phyloP scores from a whole-genome alignment of 805 yeast genomes.

The Saturnispora besseyi region DNA sequence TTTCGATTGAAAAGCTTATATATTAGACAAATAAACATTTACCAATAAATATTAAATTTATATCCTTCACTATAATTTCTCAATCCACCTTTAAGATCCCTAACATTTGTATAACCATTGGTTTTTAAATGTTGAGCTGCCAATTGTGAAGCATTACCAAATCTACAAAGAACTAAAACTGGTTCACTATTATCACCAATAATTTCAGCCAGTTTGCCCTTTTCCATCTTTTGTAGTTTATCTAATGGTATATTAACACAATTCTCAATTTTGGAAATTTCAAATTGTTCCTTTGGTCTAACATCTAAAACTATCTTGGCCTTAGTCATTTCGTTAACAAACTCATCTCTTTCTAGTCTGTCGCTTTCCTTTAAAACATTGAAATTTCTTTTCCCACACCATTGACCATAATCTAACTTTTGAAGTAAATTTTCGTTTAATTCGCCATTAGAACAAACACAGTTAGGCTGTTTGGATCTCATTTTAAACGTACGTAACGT shows the following conservation, averaged over 20 bases:
- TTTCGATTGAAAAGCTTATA: conserved; percentile 23
- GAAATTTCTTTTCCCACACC: conserved; percentile 59
- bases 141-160: conserved; percentile 84
- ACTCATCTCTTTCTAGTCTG: conserved; percentile 39
- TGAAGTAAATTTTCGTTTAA: conserved; percentile 42
- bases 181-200: conserved; percentile 6
- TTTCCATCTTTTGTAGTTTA: conserved; percentile 30
- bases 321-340: conserved; percentile 10
- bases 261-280: conserved; percentile 50
- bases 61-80: conserved; percentile 11
- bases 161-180: conserved; percentile 66
- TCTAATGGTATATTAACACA: conserved; percentile 59
- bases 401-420: conserved; percentile 52
- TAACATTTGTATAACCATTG: conserved; percentile 39
- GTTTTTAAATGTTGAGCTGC: conserved; percentile 54
- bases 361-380: conserved; percentile 36
- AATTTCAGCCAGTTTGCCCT: conserved; percentile 9
- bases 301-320: conserved; percentile 52
- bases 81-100: conserved; percentile 75
- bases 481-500: conserved; percentile 67
- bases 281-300: conserved; percentile 69
- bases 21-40: conserved; percentile 16
- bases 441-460: conserved; percentile 48
- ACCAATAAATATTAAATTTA: conserved; percentile 19
- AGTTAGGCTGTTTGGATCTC: conserved; percentile 54